phyloP scores from a whole-genome alignment of 768 basidiomycete genomes.

The Rubroboletus satanas region DNA sequence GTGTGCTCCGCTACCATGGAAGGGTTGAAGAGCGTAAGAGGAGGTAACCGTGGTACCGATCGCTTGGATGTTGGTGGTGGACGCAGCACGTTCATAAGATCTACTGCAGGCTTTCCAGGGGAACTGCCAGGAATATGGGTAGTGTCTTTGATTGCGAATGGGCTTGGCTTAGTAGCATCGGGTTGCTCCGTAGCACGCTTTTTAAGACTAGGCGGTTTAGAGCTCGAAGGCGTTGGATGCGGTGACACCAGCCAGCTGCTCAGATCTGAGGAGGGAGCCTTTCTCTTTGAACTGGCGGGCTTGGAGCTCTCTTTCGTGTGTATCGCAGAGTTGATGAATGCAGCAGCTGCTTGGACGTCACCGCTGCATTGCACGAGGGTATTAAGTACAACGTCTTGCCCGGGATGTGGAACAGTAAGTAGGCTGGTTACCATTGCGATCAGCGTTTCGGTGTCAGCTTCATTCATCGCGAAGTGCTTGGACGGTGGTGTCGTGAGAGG shows the following conservation, averaged over 20 bases:
- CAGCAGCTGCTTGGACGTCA: slow-evolving; percentile 50
- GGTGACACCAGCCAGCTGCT: slow-evolving; percentile 49
- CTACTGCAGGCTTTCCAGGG: slow-evolving; percentile 32
- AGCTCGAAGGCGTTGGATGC: slow-evolving; percentile 19
- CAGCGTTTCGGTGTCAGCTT: slow-evolving; percentile 60
- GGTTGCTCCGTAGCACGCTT: slow-evolving; percentile 8
- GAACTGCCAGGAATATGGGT: slow-evolving; percentile 12
- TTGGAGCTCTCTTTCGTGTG: slow-evolving; percentile 12
- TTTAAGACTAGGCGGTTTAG: slow-evolving; percentile 20
- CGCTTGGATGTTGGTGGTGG: slow-evolving; percentile 42
- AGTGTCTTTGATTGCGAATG: slow-evolving; percentile 16
- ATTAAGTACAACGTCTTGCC: slow-evolving; percentile 49
- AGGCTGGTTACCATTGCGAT: slow-evolving; percentile 66
- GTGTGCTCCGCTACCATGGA: slow-evolving; percentile 63
- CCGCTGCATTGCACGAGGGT: slow-evolving; percentile 56
- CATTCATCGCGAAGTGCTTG: slow-evolving; percentile 19
- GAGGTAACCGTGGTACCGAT: slow-evolving; percentile 40
- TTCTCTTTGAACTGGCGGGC: slow-evolving; percentile 38
- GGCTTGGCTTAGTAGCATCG: not conserved
- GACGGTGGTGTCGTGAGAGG: not conserved
- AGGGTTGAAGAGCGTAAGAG: slow-evolving; percentile 60
- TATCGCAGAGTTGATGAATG: slow-evolving; percentile 31
- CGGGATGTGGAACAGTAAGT: slow-evolving; percentile 33
- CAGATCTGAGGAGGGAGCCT: slow-evolving; percentile 44
- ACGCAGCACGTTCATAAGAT: slow-evolving; percentile 57